Conservation (phyloP, 768 basidiomycete species). For the Macrolepiota albuminosa region DNA sequence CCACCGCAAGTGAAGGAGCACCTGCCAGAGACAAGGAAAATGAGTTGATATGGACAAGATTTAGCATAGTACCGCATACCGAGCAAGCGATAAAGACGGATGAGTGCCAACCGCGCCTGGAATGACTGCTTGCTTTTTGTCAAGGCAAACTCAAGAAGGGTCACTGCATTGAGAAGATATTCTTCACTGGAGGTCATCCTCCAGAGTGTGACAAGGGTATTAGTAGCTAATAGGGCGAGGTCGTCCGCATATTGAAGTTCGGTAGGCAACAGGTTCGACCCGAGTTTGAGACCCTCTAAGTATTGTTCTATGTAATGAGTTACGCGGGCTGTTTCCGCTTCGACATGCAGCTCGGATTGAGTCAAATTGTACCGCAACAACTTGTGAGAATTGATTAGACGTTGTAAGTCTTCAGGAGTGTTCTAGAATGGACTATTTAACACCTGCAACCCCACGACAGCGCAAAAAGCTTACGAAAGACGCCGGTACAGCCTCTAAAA, state of each 20-base stretch:
- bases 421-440: conserved; percentile 30
- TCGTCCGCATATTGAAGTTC: conserved; percentile 90
- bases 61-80: conserved; percentile 37
- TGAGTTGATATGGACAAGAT: conserved; percentile 1
- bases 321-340: conserved; percentile 51
- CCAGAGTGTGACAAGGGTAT: conserved; percentile 64
- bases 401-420: conserved; percentile 50
- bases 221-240: conserved; percentile 69
- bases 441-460: not conserved
- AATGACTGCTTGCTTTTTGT: conserved; percentile 75
- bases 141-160: conserved; percentile 68
- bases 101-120: conserved; percentile 68
- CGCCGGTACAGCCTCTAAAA: conserved; percentile 43
- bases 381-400: conserved; percentile 72
- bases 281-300: conserved; percentile 61
- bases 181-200: conserved; percentile 45
- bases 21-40: conserved; percentile 36
- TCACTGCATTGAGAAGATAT: conserved; percentile 59
- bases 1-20: conserved; percentile 64
- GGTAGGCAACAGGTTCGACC: conserved; percentile 58
- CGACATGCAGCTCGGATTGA: conserved; percentile 44
- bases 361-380: conserved; percentile 59
- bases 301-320: conserved; percentile 56
- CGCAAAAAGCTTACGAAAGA: conserved; percentile 39
- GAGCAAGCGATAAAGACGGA: conserved; percentile 78